Base-by-base conservation (phyloP, 2,329 filamentous ascomycete genomes). In the Botrytis elliptica region DNA sequence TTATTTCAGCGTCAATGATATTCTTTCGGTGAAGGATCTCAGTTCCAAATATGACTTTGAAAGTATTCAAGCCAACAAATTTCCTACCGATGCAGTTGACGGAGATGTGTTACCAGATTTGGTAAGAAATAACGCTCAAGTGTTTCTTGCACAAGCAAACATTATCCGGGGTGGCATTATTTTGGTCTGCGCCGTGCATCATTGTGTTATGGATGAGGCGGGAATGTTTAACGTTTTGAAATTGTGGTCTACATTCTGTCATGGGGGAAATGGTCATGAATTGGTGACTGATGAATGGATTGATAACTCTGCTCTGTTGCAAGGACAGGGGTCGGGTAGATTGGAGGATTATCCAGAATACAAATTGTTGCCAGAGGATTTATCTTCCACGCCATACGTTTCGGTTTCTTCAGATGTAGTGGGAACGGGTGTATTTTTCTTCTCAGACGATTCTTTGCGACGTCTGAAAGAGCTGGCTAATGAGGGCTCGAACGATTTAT, bases 201-300 rank as follows among this genome's bases (percentile, higher is more conserved):
- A 69, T 44, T 59, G 49, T 42, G 67, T 69, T 9, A 69, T 69
- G 49, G 67, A 69, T 69, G 67, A 57, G 6, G 36, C n/a, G n/a
- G 49, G 67, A 25, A 59, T 59, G 1, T 59, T 59, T 20, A 69
- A 69, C 9, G 2, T 69, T 5, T 57, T 69, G n/a, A 59, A 69
- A 33, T 49, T 69, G n/a, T 70, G 36, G 67, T 55, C 67, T 70
- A 70, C 49, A 10, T 70, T 44, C 33, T 70, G 38, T 70, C 38
- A 12, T 4, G 67, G 52, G 14, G 52, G 22, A 16, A 44, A 59
- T 38, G 67, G 67, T n/a, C 1, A 33, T 57, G n/a, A 59, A 44
- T 59, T 59, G 52, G 67, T 70, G 25, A 59, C 29, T 59, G 29
- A 36, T 18, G 36, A 59, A 59, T 59, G 52, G 49, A 59, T 70